Evolutionary conservation across 208 protist species (phyloP).

Genomic region (Acanthamoeba comandoni): DNA sequence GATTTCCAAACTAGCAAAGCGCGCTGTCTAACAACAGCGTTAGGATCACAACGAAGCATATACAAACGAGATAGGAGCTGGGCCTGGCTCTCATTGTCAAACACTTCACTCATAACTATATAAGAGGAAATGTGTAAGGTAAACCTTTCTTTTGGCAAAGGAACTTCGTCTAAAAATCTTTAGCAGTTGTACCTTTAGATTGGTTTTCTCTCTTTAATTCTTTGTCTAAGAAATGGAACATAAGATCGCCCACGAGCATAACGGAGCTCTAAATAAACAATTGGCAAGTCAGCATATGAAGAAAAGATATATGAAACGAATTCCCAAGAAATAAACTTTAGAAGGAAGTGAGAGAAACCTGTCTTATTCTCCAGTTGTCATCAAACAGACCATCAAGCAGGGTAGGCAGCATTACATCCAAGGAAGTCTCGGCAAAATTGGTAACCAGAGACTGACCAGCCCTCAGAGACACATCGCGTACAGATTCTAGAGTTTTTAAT

Average conservation of each 20-base stretch:
- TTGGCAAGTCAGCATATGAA: background rate
- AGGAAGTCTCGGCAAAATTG: constrained; percentile 80
- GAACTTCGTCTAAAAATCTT: background rate
- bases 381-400: constrained; percentile 88
- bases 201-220: constrained; percentile 65
- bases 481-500: constrained; percentile 80
- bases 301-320: too few species aligned
- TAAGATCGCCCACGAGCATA: constrained; percentile 88
- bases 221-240: constrained; percentile 80
- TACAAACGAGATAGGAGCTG: constrained; percentile 88
- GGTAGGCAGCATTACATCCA: constrained; percentile 80
- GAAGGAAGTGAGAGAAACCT: constrained; percentile 10
- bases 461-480: constrained; percentile 88
- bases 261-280: constrained; percentile 73
- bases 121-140: background rate
- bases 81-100: constrained; percentile 85
- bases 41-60: constrained; percentile 88
- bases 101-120: constrained; percentile 71
- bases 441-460: constrained; percentile 89
- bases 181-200: constrained; percentile 6
- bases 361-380: constrained; percentile 89
- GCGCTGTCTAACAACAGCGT: constrained; percentile 85
- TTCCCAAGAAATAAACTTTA: too few species aligned
- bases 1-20: constrained; percentile 90
- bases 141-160: background rate